Percentiles rank a stretch among this genome's conserved stretches.
These are phyloP conservation scores for Paraphaeosphaeria sporulosa DNA, from an alignment of 2,329 filamentous ascomycete species.

Conservation along the genomic window DNA sequence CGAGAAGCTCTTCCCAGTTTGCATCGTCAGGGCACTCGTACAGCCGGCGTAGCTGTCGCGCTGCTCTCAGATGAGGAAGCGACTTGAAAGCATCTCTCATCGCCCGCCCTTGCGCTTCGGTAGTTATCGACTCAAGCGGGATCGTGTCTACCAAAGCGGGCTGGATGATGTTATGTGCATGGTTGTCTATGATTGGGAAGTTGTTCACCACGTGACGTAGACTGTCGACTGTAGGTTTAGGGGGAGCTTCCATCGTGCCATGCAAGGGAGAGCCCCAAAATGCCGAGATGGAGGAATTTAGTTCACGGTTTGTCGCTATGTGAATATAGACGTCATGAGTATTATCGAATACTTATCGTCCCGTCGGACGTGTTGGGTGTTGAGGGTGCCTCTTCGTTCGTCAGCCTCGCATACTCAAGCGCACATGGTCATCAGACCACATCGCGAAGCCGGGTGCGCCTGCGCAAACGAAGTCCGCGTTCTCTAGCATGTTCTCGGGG, in stretches of 20 bases:
- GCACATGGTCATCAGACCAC: constrained; percentile 3
- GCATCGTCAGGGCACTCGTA: constrained; percentile 65
- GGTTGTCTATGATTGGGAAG: constrained; percentile 74
- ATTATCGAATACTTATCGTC: neutral
- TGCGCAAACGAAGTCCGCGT: neutral
- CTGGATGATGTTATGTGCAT: constrained; percentile 73
- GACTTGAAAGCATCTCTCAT: constrained; percentile 68
- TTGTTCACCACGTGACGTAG: constrained; percentile 44
- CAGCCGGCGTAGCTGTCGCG: constrained; percentile 70
- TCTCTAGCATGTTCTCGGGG: neutral
- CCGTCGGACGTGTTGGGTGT: neutral
- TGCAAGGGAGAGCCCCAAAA: neutral
- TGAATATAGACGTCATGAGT: neutral
- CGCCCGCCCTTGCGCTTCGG: constrained; percentile 75
- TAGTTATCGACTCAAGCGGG: constrained; percentile 69
- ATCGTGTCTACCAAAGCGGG: constrained; percentile 57
- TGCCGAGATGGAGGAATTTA: neutral
- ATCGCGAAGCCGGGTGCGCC: neutral
- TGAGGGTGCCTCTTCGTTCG: neutral
- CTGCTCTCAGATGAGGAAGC: constrained; percentile 74
- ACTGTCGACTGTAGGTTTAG: constrained; percentile 39
- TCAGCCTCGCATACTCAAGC: neutral
- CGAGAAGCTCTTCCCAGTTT: constrained; percentile 67
- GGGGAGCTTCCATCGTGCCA: constrained; percentile 29
- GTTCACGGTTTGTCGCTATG: neutral